Evolutionary conservation across 371 early-diverging fungal genomes (phyloP).

Genomic region (Syncephalastrum racemosum): DNA sequence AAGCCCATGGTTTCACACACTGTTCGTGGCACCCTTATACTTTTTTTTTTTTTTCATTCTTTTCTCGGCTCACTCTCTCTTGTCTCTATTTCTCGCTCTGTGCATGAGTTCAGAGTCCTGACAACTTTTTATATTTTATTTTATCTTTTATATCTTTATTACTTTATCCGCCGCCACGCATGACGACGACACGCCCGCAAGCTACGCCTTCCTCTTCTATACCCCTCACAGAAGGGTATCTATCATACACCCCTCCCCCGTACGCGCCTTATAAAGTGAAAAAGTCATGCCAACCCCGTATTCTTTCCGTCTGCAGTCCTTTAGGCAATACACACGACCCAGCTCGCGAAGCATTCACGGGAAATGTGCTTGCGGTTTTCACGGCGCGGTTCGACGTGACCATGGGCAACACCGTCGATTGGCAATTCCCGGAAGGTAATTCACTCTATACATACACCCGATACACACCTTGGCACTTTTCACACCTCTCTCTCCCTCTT

Average conservation of each 20-base stretch:
- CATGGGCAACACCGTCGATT: constrained; percentile 58
- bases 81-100: too few species aligned
- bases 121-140: too few species aligned
- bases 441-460: not conserved
- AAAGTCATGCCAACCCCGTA: not conserved
- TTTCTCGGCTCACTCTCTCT: not conserved
- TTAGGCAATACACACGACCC: too few species aligned
- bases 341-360: not conserved
- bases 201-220: constrained; percentile 5
- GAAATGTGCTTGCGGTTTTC: constrained; percentile 53
- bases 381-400: constrained; percentile 57
- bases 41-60: not conserved
- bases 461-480: too few species aligned
- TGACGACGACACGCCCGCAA: too few species aligned
- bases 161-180: too few species aligned
- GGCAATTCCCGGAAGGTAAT: constrained; percentile 56
- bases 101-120: too few species aligned
- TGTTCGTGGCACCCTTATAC: too few species aligned
- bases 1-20: too few species aligned
- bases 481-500: too few species aligned
- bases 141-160: too few species aligned
- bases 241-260: not conserved
- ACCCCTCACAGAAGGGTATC: constrained; percentile 13
- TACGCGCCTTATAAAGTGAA: not conserved
- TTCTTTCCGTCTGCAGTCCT: not conserved